Percentiles rank a stretch among this genome's conserved stretches.
These are phyloP conservation scores for Saturnispora zaruensis DNA, from an alignment of 805 yeast genomes.

Conservation along the genomic window DNA sequence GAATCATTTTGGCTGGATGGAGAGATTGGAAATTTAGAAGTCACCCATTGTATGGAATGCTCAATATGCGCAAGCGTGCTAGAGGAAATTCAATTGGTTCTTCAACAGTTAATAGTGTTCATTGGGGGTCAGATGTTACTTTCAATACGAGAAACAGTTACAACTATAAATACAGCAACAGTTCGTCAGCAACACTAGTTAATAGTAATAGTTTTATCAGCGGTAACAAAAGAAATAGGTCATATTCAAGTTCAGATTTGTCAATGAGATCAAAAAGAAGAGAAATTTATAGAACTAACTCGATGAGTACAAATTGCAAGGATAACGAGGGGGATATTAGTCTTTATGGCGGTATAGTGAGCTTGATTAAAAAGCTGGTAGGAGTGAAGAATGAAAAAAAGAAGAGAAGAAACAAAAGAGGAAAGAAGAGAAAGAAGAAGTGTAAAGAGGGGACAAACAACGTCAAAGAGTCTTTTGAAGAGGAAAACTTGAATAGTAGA, in stretches of 20 bases:
- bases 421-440: not conserved
- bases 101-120: not conserved
- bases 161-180: not conserved
- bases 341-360: not conserved
- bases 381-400: not conserved
- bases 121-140: not conserved
- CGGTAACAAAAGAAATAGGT: not conserved
- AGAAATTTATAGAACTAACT: not conserved
- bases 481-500: slow-evolving; percentile 3
- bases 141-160: not conserved
- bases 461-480: not conserved
- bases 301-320: not conserved
- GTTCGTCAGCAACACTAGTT: not conserved
- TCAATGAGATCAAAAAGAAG: not conserved
- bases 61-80: slow-evolving; percentile 5
- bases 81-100: not conserved
- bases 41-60: slow-evolving; percentile 50
- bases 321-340: not conserved
- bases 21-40: slow-evolving; percentile 80
- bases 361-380: not conserved
- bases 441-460: not conserved
- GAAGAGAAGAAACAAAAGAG: not conserved
- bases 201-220: not conserved
- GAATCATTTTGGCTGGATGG: slow-evolving; percentile 66
- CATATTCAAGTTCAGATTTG: not conserved